Evolutionary conservation across 1,139 yeast genomes (phyloP), one percentile per base, ranked within the genome.

Genomic region (Scheffersomyces titani): DNA sequence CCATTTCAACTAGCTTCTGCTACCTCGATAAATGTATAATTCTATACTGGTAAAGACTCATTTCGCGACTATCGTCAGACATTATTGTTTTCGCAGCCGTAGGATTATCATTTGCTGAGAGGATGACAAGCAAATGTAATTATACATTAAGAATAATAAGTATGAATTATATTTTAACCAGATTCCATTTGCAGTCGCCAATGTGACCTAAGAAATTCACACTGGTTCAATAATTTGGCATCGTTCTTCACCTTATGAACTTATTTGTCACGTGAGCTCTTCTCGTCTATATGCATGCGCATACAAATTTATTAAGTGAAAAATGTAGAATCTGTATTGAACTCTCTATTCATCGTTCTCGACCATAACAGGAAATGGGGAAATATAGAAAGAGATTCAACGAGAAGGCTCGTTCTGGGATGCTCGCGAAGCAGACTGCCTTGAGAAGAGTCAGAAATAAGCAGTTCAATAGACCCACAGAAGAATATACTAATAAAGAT

Each of bases 331-430:
- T 30, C 40, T 6, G 30, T 11, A 30, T 30, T 11, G 16, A 30
- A 30, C 5, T 30, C 6, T 30, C 3, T 30, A 9, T 11, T 30
- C 4, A 30, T 5, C 2, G 4, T 30, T 30, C 1, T 11, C 40
- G 40, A 30, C 16, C 9, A 6, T 24, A 50, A 13, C 24, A 19
- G 20, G 19, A 44, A 24, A 90, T 91, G 97, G 97, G 94, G 58
- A 89, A 88, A 62, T 90, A 89, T 70, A 82, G 96, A 65, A 84
- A 85, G 70, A 74, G 97, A 60, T 89, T 88, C 76, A 91, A 91
- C 71, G 97, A 89, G 71, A 90, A 89, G 77, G 97, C 96, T 57
- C 84, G 96, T 47, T 69, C 92, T 3, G 97, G 97, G 44, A 89
- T 89, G 84, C 87, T 91, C 66, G 88, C 93, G 47, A 90, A 89